phyloP scores from a whole-genome alignment of 2,329 filamentous ascomycete genomes.

The Pseudocercospora vitis region DNA sequence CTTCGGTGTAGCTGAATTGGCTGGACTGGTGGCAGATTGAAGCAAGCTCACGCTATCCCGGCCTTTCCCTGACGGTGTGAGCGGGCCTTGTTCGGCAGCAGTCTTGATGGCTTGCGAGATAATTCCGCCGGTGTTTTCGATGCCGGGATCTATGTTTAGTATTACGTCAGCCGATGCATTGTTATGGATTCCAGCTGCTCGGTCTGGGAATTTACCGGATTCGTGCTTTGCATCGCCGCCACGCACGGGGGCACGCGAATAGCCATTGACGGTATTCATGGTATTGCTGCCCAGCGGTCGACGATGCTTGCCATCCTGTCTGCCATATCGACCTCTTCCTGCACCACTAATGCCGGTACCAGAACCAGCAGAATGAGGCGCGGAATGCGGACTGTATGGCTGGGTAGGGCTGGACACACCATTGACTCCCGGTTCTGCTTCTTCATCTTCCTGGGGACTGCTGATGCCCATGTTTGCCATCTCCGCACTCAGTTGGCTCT shows the following conservation, averaged over 20 bases:
- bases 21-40: constrained; percentile 57
- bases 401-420: constrained; percentile 37
- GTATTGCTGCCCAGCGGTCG: constrained; percentile 46
- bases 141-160: constrained; percentile 49
- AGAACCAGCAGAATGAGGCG: constrained; percentile 45
- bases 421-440: constrained; percentile 39
- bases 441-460: constrained; percentile 43
- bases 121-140: constrained; percentile 60
- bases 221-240: constrained; percentile 24
- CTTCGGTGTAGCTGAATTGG: constrained; percentile 64
- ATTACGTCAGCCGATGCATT: constrained; percentile 23
- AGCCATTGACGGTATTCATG: constrained; percentile 45
- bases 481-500: constrained; percentile 61
- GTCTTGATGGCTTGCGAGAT: constrained; percentile 91
- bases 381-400: constrained; percentile 57
- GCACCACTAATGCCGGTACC: constrained; percentile 77
- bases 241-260: constrained; percentile 30
- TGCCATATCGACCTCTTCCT: constrained; percentile 79
- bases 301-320: constrained; percentile 48
- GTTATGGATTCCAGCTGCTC: constrained; percentile 10
- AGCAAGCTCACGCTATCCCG: constrained; percentile 72
- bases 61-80: constrained; percentile 64
- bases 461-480: constrained; percentile 63
- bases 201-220: constrained; percentile 25
- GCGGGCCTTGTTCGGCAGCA: constrained; percentile 66